A percentile compares a stretch with the other conserved stretches of the same genome.
phyloP scores from a whole-genome alignment of 2,329 filamentous ascomycete genomes.

The Penicillium sp. region DNA sequence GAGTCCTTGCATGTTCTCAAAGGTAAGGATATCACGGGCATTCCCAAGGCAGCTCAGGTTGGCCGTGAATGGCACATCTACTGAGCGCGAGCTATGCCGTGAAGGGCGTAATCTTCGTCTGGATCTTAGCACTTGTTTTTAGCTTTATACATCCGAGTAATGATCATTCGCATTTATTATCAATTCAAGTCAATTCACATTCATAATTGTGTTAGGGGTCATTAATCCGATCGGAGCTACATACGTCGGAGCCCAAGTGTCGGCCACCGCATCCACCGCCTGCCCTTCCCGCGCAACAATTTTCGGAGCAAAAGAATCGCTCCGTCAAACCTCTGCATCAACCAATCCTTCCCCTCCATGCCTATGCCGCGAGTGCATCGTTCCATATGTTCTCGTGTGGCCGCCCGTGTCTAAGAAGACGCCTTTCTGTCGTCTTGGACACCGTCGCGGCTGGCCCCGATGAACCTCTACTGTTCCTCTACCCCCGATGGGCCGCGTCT shows the following conservation, averaged over 20 bases:
- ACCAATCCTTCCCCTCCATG: constrained; percentile 13
- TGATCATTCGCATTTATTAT: not conserved
- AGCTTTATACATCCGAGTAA: not conserved
- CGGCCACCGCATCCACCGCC: constrained; percentile 20
- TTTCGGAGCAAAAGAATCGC: constrained; percentile 19
- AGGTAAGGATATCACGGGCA: constrained; percentile 57
- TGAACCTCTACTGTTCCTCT: constrained; percentile 48
- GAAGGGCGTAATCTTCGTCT: not conserved
- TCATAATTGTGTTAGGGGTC: not conserved
- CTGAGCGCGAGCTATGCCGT: constrained; percentile 10
- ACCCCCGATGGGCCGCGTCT: constrained; percentile 42
- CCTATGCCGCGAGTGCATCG: constrained; percentile 13
- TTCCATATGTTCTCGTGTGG: constrained; percentile 45
- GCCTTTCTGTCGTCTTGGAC: constrained; percentile 37
- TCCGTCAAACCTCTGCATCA: constrained; percentile 9
- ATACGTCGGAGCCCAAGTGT: not conserved
- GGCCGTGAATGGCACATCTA: constrained; percentile 40
- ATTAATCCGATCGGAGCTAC: too few species aligned
- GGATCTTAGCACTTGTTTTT: not conserved
- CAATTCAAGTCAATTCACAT: not conserved
- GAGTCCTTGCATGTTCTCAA: constrained; percentile 24
- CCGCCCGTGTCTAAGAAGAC: constrained; percentile 42
- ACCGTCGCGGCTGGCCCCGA: constrained; percentile 37
- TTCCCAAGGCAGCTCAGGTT: constrained; percentile 53
- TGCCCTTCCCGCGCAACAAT: constrained; percentile 22